Evolutionary conservation across 2,329 filamentous ascomycete species (phyloP).

Genomic region (Penicillium italicum): DNA sequence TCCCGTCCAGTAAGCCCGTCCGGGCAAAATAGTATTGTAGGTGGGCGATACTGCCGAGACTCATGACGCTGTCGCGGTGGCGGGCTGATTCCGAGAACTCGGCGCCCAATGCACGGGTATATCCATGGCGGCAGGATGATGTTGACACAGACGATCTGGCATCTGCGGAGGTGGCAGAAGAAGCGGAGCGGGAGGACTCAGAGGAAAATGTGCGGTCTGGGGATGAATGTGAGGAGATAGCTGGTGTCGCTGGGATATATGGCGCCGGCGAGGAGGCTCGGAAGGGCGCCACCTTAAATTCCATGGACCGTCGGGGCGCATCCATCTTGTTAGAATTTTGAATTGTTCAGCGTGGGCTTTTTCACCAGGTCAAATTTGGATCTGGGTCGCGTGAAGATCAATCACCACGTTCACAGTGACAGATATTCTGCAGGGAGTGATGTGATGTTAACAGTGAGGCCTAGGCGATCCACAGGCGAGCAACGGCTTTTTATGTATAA

Average conservation of each 20-base stretch:
- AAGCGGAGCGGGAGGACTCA: conserved; percentile 45
- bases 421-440: background rate
- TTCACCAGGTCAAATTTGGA: background rate
- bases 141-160: conserved; percentile 43
- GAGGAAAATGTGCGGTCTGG: conserved; percentile 47
- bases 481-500: conserved; percentile 7
- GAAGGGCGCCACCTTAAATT: conserved; percentile 21
- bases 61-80: conserved; percentile 91
- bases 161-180: conserved; percentile 43
- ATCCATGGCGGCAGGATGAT: conserved; percentile 64
- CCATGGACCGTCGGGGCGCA: conserved; percentile 19
- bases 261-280: conserved; percentile 41
- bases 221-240: conserved; percentile 44
- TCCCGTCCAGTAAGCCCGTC: conserved; percentile 88
- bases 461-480: background rate
- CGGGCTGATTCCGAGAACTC: conserved; percentile 87
- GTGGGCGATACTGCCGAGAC: conserved; percentile 92
- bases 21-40: conserved; percentile 97
- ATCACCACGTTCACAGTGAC: background rate
- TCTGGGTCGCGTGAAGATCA: conserved; percentile 1
- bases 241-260: conserved; percentile 41
- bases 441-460: background rate
- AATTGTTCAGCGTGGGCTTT: conserved; percentile 7
- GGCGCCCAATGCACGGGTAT: conserved; percentile 81
- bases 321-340: conserved; percentile 26